These are phyloP conservation scores for Lagenidium giganteum DNA, from an alignment of 352 stramenopile genomes.

Conservation along the genomic window DNA sequence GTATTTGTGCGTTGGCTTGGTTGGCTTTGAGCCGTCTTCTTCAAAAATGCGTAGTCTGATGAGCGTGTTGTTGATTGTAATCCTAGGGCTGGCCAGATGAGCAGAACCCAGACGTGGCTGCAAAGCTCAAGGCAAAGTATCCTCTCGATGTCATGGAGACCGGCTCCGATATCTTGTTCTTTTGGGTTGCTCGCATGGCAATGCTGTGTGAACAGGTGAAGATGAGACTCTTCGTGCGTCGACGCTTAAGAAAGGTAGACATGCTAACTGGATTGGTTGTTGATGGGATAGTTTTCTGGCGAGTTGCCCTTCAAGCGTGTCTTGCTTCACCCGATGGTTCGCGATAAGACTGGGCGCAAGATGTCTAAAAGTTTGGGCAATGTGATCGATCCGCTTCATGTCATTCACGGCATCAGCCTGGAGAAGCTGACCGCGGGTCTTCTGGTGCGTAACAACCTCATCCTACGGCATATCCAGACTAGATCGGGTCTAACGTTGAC, in stretches of 20 bases:
- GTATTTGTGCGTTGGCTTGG: slow-evolving; percentile 39
- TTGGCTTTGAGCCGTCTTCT: slow-evolving; percentile 33
- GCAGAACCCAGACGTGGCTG: slow-evolving; percentile 40
- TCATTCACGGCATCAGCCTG: slow-evolving; percentile 96
- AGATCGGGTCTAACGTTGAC: too few relatives aligned
- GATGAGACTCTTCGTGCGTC: too few relatives aligned
- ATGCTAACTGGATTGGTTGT: not conserved
- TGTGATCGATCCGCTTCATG: slow-evolving; percentile 98
- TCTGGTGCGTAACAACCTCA: slow-evolving; percentile 34
- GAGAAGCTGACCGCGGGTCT: slow-evolving; percentile 92
- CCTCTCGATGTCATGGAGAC: slow-evolving; percentile 79
- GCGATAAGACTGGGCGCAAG: slow-evolving; percentile 98
- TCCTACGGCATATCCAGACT: too few relatives aligned
- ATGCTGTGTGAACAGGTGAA: slow-evolving; percentile 99
- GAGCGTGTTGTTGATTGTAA: slow-evolving; percentile 34
- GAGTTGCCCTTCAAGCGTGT: slow-evolving; percentile 98
- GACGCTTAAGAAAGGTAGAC: not conserved
- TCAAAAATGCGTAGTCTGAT: not conserved
- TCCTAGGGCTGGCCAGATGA: slow-evolving; percentile 91
- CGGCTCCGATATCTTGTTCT: slow-evolving; percentile 99
- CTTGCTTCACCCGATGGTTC: slow-evolving; percentile 99
- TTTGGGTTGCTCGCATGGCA: slow-evolving; percentile 99
- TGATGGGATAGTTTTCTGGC: slow-evolving; percentile 73
- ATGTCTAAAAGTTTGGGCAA: slow-evolving; percentile 99
- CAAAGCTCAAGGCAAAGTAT: slow-evolving; percentile 36